Base-by-base conservation (phyloP, 2,329 filamentous ascomycete species). In the Alternaria ethzedia region DNA sequence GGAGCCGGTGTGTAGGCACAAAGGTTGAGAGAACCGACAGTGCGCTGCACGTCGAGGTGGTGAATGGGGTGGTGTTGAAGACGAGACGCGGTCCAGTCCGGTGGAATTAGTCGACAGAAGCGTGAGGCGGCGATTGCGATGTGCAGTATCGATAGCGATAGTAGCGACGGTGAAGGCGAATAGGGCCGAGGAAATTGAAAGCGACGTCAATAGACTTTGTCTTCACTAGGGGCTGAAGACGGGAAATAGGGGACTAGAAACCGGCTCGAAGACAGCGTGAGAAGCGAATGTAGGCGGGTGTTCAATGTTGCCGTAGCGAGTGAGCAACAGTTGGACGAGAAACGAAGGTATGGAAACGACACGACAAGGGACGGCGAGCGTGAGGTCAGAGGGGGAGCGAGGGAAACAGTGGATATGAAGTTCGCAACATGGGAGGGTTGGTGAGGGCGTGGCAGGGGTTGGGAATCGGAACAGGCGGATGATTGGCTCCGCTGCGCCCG, bases 301-400 rank as follows among this genome's bases (percentile, higher is more conserved):
- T 65, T 62, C 59, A 58, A 63, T 65, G 75, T 67, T 76, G 74
- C 70, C 69, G 61, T 73, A 77, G 71, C 72, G 75, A 77, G 70
- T 71, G 76, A 76, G 73, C 73, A 75, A 70, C 73, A 75, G 65
- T 64, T 70, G 64, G 70, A 52, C 59, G 56, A 66, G 70, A 73
- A 77, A 69, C 66, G 71, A 75, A 73, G 54, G 67, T 66, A 66
- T 68, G 65, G 63, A 54, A 49, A 61, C 56, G 54, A 57, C 36
- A 54, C 51, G 55, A 66, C 58, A 65, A 51, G 64, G 58, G 63
- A 57, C 51, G 50, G 47, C 59, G 61, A 61, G 61, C 62, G 61
- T 70, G 69, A 73, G 50, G 69, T 63, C 60, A 57, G 61, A 57
- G 61, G 57, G 55, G 61, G 46, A 59, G 58, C 49, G 71, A 68